A percentile compares a stretch with the other conserved stretches of the same genome.
Conservation (phyloP, 768 basidiomycete genomes). For the Nidularia sp. region DNA sequence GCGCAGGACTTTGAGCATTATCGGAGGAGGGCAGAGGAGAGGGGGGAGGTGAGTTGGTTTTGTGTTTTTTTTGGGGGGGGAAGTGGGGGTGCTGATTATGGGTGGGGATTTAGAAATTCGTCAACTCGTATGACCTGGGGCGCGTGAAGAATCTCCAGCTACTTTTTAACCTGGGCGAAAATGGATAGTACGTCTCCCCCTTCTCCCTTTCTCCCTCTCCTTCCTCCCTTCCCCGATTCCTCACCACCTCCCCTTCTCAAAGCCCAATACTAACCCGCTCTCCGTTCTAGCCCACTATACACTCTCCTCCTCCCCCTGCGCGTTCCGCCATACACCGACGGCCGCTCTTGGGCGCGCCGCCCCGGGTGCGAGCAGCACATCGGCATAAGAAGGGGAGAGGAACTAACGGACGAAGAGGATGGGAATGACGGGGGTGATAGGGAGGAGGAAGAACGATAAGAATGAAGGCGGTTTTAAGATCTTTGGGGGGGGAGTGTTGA, state of each 20-base stretch:
- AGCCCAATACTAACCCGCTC: not conserved
- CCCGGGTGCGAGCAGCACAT: conserved; percentile 58
- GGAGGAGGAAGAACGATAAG: conserved; percentile 28
- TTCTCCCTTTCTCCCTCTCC: not conserved
- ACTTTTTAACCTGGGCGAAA: conserved; percentile 83
- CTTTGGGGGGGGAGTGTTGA: no score
- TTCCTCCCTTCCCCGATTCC: not conserved
- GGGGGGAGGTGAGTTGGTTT: conserved; percentile 56
- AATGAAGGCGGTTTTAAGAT: not conserved
- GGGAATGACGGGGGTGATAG: no score
- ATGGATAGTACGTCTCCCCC: conserved; percentile 67
- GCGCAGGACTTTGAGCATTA: conserved; percentile 84
- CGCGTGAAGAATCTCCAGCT: conserved; percentile 66
- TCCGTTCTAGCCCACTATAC: conserved; percentile 51
- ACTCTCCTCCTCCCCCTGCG: conserved; percentile 84
- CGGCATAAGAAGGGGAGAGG: conserved; percentile 72
- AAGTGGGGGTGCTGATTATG: no score
- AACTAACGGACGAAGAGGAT: conserved; percentile 78
- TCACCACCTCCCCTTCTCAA: no score
- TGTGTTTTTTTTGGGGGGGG: no score
- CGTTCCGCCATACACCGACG: conserved; percentile 80
- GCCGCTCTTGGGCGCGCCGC: conserved; percentile 72
- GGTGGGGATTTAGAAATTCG: conserved; percentile 49
- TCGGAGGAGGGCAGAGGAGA: conserved; percentile 55
- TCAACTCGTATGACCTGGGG: conserved; percentile 93